A percentile compares a stretch with the other conserved stretches of the same genome.
These are phyloP conservation scores for Cladosporium sphaerospermum DNA, from an alignment of 2,329 filamentous ascomycete species.

Conservation along the genomic window DNA sequence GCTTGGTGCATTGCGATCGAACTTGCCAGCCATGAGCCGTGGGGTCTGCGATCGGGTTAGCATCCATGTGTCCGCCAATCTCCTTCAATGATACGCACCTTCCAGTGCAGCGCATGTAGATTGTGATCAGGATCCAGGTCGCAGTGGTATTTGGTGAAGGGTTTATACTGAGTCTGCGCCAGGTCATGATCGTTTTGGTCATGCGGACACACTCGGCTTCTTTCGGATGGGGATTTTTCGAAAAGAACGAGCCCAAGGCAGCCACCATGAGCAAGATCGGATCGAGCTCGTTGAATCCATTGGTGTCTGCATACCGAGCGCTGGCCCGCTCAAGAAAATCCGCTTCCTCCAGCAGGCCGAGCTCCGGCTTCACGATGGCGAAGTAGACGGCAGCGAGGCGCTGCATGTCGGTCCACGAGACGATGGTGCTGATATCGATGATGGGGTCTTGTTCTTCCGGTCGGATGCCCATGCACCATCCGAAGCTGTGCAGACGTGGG, in stretches of 20 bases:
- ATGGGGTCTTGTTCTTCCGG: slow-evolving; percentile 22
- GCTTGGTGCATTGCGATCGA: slow-evolving; percentile 54
- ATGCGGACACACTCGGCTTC: slow-evolving; percentile 45
- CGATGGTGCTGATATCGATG: slow-evolving; percentile 22
- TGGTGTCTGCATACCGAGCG: slow-evolving; percentile 22
- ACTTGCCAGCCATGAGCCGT: slow-evolving; percentile 52
- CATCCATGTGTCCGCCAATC: neutral
- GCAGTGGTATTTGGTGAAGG: slow-evolving; percentile 35
- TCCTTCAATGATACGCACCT: slow-evolving; percentile 10
- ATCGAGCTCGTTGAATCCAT: slow-evolving; percentile 36
- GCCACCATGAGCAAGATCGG: slow-evolving; percentile 50
- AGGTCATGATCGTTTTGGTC: slow-evolving; percentile 38
- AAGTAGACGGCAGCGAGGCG: slow-evolving; percentile 42
- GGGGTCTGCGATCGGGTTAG: slow-evolving; percentile 32
- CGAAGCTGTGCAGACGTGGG: slow-evolving; percentile 50
- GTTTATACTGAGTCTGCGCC: slow-evolving; percentile 22
- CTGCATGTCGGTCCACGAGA: slow-evolving; percentile 27
- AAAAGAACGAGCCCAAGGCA: slow-evolving; percentile 50
- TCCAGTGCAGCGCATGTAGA: slow-evolving; percentile 49
- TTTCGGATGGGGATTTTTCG: slow-evolving; percentile 33
- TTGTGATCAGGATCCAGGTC: slow-evolving; percentile 49
- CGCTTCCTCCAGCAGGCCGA: slow-evolving; percentile 42
- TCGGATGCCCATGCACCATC: slow-evolving; percentile 42
- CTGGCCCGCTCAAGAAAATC: slow-evolving; percentile 27
- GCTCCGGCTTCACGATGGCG: slow-evolving; percentile 46